A percentile compares a stretch with the other conserved stretches of the same genome.
These are phyloP conservation scores for Albophoma yamanashiensis DNA, from an alignment of 2,329 filamentous ascomycete species.

Conservation along the genomic window DNA sequence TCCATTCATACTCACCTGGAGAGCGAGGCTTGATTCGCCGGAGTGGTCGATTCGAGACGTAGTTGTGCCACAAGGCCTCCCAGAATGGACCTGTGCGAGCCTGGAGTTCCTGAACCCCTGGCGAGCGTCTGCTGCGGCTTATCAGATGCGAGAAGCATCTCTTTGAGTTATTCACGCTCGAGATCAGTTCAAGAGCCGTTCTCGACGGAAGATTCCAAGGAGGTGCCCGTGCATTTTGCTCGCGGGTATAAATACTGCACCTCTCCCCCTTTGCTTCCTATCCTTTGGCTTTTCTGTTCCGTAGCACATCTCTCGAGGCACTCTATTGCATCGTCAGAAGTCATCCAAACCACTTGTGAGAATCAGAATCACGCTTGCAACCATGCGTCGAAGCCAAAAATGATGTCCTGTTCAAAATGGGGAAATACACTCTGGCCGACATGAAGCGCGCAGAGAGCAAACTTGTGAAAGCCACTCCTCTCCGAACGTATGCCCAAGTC, in stretches of 20 bases:
- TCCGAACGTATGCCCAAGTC: background rate
- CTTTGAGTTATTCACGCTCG: background rate
- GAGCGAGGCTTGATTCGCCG: background rate
- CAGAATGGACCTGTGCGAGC: background rate
- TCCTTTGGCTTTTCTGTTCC: background rate
- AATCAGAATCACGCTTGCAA: background rate
- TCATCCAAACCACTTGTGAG: rapidly evolving
- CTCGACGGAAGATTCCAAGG: background rate
- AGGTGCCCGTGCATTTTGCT: background rate
- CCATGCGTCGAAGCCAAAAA: background rate
- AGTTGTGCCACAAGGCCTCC: background rate
- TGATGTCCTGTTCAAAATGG: background rate
- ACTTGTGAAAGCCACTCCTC: background rate
- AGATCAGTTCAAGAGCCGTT: background rate
- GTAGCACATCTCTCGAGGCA: background rate
- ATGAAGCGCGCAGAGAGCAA: background rate
- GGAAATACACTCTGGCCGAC: background rate
- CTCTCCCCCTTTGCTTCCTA: background rate
- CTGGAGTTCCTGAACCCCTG: background rate
- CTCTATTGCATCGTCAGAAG: background rate
- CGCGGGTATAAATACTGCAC: background rate
- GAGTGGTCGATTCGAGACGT: background rate
- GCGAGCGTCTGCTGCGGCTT: background rate
- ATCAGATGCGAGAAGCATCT: background rate
- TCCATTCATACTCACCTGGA: background rate